Percentiles rank a stretch among this genome's conserved stretches.
phyloP scores from a whole-genome alignment of 257 asterid species.

The Ehretia macrophylla region DNA sequence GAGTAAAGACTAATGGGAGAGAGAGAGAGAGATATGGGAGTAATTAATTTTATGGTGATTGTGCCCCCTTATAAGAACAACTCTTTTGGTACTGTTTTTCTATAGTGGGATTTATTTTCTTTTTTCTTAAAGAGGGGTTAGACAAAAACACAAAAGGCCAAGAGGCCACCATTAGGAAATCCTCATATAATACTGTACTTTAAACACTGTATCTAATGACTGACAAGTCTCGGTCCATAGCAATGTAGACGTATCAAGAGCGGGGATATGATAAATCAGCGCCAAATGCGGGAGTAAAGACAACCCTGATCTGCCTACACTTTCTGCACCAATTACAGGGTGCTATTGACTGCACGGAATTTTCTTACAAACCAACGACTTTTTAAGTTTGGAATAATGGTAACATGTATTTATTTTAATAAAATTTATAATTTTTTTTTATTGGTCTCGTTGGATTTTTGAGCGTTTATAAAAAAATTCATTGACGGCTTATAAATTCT shows the following conservation, averaged over 20 bases:
- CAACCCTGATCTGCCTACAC: slow-evolving; percentile 15
- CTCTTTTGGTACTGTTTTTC: slow-evolving; percentile 12
- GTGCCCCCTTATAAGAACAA: slow-evolving; percentile 24
- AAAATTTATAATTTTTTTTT: too few species aligned
- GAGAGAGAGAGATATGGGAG: background rate
- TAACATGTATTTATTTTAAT: too few species aligned
- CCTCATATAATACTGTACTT: too few species aligned
- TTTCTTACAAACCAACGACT: too few species aligned
- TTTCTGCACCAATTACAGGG: too few species aligned
- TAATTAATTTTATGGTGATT: background rate
- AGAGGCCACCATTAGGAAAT: background rate
- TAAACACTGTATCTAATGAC: background rate
- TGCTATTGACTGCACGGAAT: too few species aligned
- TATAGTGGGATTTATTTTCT: slow-evolving; percentile 4
- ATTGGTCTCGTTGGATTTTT: too few species aligned
- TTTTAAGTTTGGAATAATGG: too few species aligned
- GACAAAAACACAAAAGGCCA: slow-evolving; percentile 51
- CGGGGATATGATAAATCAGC: slow-evolving; percentile 25
- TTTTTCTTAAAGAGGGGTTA: slow-evolving; percentile 8
- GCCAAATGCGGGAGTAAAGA: slow-evolving; percentile 55
- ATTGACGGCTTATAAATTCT: too few species aligned
- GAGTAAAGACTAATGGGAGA: background rate
- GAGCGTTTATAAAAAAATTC: too few species aligned
- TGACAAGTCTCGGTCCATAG: slow-evolving; percentile 7
- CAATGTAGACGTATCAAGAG: slow-evolving; percentile 7